A percentile compares a stretch with the other conserved stretches of the same genome.
Conservation (phyloP, 345 rosid genomes). For the Kandelia obovata region DNA sequence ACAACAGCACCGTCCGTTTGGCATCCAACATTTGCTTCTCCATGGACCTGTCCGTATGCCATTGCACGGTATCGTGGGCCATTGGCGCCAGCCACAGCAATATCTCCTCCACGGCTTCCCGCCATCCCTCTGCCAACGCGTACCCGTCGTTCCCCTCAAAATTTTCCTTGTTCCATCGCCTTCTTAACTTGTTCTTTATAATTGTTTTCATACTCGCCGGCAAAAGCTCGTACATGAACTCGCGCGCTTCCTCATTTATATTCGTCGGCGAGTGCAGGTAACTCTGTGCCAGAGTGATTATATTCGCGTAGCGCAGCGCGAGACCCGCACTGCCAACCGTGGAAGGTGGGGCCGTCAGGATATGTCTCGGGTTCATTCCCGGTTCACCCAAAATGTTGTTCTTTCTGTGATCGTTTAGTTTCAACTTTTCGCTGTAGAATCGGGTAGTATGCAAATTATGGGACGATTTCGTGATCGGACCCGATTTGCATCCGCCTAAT, state of each 20-base stretch:
- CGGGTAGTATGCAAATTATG: neutral
- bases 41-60: conserved; percentile 48
- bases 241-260: conserved; percentile 35
- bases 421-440: conserved; percentile 20
- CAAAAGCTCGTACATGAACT: conserved; percentile 36
- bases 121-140: conserved; percentile 37
- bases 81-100: conserved; percentile 46
- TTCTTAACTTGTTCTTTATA: conserved; percentile 33
- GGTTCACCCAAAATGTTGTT: neutral
- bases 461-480: conserved; percentile 22
- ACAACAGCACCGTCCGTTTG: conserved; percentile 37
- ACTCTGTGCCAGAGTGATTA: conserved; percentile 33
- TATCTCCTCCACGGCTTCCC: conserved; percentile 39
- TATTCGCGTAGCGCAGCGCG: conserved; percentile 39
- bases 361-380: conserved; percentile 2
- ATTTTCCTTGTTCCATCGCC: conserved; percentile 15
- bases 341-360: conserved; percentile 21
- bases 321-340: conserved; percentile 54
- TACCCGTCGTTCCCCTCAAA: conserved; percentile 1
- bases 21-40: conserved; percentile 43
- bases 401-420: neutral
- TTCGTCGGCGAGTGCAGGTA: conserved; percentile 25
- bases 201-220: conserved; percentile 31
- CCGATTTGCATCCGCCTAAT: conserved; percentile 17
- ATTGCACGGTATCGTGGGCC: conserved; percentile 48